Conservation (phyloP, 306 rosid genomes). For the Dicorynia guianensis region DNA sequence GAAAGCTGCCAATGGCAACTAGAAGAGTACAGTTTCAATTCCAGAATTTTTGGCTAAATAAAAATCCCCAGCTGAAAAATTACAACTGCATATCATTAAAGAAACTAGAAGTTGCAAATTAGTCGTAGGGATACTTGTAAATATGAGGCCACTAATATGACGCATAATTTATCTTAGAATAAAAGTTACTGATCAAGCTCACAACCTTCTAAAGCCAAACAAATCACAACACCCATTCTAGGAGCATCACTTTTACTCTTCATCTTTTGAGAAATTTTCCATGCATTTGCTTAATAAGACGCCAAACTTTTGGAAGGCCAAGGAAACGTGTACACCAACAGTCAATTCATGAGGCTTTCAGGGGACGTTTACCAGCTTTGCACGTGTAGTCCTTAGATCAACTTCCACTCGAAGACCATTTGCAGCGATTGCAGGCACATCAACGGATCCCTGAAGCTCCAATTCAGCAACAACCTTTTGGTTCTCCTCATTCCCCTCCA, state of each 20-base stretch:
- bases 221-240: too few relatives aligned
- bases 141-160: too few relatives aligned
- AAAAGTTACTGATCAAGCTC: too few relatives aligned
- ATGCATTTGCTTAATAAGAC: not conserved
- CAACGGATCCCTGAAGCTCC: constrained; percentile 73
- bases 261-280: not conserved
- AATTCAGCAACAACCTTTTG: constrained; percentile 70
- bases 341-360: constrained; percentile 26
- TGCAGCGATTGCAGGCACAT: constrained; percentile 67
- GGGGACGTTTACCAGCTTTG: constrained; percentile 73
- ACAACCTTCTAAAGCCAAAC: too few relatives aligned
- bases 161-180: too few relatives aligned
- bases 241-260: not conserved
- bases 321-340: not conserved
- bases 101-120: too few relatives aligned
- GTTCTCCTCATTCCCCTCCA: constrained; percentile 78
- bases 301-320: not conserved
- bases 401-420: constrained; percentile 81
- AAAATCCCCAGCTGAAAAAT: too few relatives aligned
- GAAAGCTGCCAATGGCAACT: too few relatives aligned
- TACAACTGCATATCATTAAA: too few relatives aligned
- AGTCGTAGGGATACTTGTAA: too few relatives aligned
- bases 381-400: constrained; percentile 64
- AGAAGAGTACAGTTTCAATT: too few relatives aligned
- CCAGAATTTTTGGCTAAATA: too few relatives aligned